phyloP scores from a whole-genome alignment of 163 green algal genomes.

The Coccomyxa subellipsoidea region DNA sequence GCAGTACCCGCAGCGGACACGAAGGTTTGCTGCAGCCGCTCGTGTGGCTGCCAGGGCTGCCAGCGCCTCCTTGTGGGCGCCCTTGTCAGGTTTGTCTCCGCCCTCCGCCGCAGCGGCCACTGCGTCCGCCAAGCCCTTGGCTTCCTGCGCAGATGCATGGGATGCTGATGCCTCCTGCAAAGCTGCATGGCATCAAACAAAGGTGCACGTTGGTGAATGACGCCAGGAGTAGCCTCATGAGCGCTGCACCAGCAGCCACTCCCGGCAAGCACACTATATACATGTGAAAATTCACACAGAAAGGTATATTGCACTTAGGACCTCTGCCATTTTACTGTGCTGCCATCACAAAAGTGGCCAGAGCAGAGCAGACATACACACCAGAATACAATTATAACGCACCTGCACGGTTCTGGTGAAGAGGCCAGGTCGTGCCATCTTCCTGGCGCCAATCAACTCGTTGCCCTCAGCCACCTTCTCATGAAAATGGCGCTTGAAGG shows the following conservation, averaged over 20 bases:
- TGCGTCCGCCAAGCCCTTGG: background rate
- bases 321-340: too few species aligned
- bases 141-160: background rate
- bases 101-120: background rate
- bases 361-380: too few species aligned
- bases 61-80: conserved; percentile 5
- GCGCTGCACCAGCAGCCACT: too few species aligned
- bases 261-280: too few species aligned
- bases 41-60: conserved; percentile 31
- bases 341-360: too few species aligned
- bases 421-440: conserved; percentile 19
- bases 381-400: background rate
- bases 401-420: conserved; percentile 26
- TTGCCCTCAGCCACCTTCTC: conserved; percentile 26
- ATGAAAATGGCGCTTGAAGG: conserved; percentile 35
- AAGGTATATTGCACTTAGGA: too few species aligned
- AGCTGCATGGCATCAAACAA: background rate
- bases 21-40: conserved; percentile 44
- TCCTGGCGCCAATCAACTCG: conserved; percentile 11
- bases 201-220: too few species aligned
- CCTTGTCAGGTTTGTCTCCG: background rate
- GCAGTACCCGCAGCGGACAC: conserved; percentile 50
- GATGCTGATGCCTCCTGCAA: background rate
- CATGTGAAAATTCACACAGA: too few species aligned
- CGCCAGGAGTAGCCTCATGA: too few species aligned